Conservation (phyloP, 2,329 filamentous ascomycete genomes). For the Chaetothyriales sp. region DNA sequence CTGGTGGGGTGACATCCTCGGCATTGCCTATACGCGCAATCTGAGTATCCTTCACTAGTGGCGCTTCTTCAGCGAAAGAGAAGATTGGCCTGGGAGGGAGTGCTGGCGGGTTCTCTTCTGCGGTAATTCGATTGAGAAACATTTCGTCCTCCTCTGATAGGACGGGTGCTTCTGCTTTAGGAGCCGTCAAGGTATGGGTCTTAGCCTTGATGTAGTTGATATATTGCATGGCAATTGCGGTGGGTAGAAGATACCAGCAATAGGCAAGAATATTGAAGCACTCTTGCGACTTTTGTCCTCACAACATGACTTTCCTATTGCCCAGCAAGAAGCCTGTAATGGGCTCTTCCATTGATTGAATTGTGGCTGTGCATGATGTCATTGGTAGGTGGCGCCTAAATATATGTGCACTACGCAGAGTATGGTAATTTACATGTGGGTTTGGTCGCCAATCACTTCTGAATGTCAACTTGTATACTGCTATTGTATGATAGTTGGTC, state of each 20-base stretch:
- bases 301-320: too few relatives aligned
- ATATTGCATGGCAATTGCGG: conserved; percentile 26
- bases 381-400: too few relatives aligned
- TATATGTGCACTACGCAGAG: too few relatives aligned
- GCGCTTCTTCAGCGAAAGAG: conserved; percentile 6
- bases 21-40: conserved; percentile 32
- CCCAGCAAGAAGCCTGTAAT: too few relatives aligned
- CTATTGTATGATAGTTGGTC: too few relatives aligned
- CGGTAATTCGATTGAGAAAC: conserved; percentile 40
- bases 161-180: conserved; percentile 29
- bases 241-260: background rate
- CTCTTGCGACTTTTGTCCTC: too few relatives aligned
- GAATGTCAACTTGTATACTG: too few relatives aligned
- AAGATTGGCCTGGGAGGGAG: conserved; percentile 22
- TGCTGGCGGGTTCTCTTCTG: conserved; percentile 30
- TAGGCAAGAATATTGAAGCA: background rate
- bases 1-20: conserved; percentile 36
- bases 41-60: conserved; percentile 29
- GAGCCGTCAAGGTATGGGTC: conserved; percentile 22
- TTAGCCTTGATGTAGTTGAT: conserved; percentile 31
- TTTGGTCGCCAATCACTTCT: too few relatives aligned
- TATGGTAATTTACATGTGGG: too few relatives aligned
- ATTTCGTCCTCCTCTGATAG: conserved; percentile 49
- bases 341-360: too few relatives aligned
- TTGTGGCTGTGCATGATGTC: too few relatives aligned